Evolutionary conservation across 2,329 filamentous ascomycete genomes (phyloP).

Genomic region (Helotiales sp.): DNA sequence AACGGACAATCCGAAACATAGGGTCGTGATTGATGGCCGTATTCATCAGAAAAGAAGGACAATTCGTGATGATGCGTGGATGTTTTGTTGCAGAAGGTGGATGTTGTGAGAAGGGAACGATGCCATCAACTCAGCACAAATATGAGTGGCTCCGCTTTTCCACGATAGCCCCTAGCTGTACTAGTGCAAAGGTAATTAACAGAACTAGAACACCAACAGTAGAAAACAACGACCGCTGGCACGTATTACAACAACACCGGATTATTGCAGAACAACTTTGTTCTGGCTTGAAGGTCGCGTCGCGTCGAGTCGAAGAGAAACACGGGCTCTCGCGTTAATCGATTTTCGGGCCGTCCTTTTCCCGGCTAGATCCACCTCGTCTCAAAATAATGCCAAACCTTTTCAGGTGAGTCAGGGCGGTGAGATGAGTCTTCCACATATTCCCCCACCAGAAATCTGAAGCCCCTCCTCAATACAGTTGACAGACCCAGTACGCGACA

Average conservation of each 20-base stretch:
- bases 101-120: not conserved
- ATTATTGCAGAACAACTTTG: not conserved
- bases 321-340: constrained; percentile 21
- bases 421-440: constrained; percentile 17
- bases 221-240: not conserved
- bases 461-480: constrained; percentile 19
- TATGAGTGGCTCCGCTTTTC: not conserved
- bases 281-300: constrained; percentile 4
- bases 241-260: not conserved
- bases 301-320: too few species aligned
- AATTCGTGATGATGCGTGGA: not conserved
- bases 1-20: not conserved
- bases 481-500: constrained; percentile 21
- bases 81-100: not conserved
- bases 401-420: constrained; percentile 18
- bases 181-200: not conserved
- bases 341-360: not conserved
- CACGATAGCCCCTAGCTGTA: not conserved
- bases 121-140: not conserved
- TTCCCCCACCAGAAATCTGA: constrained; percentile 17
- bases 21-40: not conserved
- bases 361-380: constrained; percentile 14
- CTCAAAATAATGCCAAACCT: constrained; percentile 4
- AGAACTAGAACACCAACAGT: not conserved
- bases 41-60: not conserved